Conservation (phyloP, 2,329 filamentous ascomycete genomes). For the Trichophyton equinum region DNA sequence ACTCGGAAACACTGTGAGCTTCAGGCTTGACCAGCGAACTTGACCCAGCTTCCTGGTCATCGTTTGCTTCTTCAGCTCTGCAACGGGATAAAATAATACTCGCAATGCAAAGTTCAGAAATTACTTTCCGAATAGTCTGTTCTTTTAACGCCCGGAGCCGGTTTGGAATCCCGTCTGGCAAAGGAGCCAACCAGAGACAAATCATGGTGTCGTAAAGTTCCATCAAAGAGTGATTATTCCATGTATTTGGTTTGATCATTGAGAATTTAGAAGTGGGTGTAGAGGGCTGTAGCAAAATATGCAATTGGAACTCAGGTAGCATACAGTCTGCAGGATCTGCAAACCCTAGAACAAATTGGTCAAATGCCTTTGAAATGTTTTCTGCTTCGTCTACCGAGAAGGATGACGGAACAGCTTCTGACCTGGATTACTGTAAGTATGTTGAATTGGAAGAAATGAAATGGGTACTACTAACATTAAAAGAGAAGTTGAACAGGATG, state of each 20-base stretch:
- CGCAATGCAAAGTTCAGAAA: constrained; percentile 27
- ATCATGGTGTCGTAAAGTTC: constrained; percentile 27
- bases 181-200: constrained; percentile 25
- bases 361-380: constrained; percentile 21
- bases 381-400: constrained; percentile 25
- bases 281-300: constrained; percentile 15
- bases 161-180: constrained; percentile 25
- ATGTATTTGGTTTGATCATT: constrained; percentile 15
- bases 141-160: constrained; percentile 29
- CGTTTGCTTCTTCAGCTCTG: background rate
- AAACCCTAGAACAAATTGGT: constrained; percentile 17
- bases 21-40: background rate
- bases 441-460: background rate
- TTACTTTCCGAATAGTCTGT: constrained; percentile 24
- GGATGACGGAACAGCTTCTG: background rate
- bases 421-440: background rate
- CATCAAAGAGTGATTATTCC: constrained; percentile 5
- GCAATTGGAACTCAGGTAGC: constrained; percentile 11
- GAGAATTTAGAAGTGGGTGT: constrained; percentile 10
- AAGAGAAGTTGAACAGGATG: background rate
- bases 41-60: background rate
- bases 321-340: background rate
- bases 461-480: background rate
- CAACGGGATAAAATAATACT: constrained; percentile 15
- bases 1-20: background rate